Evolutionary conservation across 2,329 filamentous ascomycete species (phyloP).

Genomic region (Huntiella moniliformis): DNA sequence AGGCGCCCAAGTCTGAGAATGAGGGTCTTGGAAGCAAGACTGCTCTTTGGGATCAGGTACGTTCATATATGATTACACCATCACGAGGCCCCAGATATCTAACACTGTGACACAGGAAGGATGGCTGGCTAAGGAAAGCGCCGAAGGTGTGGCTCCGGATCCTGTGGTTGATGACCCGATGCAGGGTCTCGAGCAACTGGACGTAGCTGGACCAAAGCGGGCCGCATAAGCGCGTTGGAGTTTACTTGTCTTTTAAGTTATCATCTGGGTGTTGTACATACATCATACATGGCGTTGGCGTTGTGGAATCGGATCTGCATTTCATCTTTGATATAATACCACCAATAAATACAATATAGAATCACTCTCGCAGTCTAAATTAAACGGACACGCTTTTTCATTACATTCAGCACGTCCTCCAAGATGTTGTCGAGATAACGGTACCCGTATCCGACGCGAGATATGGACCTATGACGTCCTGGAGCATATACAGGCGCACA

Average conservation of each 20-base stretch:
- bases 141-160: slow-evolving; percentile 36
- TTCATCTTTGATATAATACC: slow-evolving; percentile 3
- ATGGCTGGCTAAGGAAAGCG: slow-evolving; percentile 77
- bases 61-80: slow-evolving; percentile 2
- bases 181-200: slow-evolving; percentile 83
- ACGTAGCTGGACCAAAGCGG: slow-evolving; percentile 80
- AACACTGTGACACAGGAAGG: slow-evolving; percentile 46
- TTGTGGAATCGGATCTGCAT: slow-evolving; percentile 14
- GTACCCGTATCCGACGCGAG: background rate
- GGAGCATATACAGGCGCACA: background rate
- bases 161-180: slow-evolving; percentile 67
- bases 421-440: background rate
- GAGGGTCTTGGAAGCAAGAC: slow-evolving; percentile 85
- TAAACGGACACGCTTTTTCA: slow-evolving; percentile 3
- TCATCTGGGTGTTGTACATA: slow-evolving; percentile 14
- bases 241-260: slow-evolving; percentile 2
- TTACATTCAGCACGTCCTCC: slow-evolving; percentile 4
- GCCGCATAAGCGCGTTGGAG: slow-evolving; percentile 27
- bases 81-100: background rate
- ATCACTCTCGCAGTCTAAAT: no score
- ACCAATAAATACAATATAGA: background rate
- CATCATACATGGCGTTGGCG: slow-evolving; percentile 29
- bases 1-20: slow-evolving; percentile 71
- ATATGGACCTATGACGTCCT: background rate
- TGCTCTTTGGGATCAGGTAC: slow-evolving; percentile 91